Percentiles rank a stretch among this genome's conserved stretches.
These are phyloP conservation scores for Nicotiana otophora DNA, from an alignment of 257 asterid species.

Conservation along the genomic window DNA sequence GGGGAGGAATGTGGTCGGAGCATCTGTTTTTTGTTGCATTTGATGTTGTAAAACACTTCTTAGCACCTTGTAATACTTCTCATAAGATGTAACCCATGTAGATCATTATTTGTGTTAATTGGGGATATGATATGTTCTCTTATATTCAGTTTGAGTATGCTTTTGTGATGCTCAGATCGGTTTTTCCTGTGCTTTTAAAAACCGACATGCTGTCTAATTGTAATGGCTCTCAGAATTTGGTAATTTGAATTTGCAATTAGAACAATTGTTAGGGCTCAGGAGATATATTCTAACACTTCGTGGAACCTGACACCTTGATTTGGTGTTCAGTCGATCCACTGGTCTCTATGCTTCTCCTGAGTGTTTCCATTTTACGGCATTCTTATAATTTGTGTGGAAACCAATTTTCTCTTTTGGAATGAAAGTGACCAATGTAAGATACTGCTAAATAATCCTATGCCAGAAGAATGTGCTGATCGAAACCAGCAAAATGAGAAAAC, in stretches of 20 bases:
- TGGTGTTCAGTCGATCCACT: background rate
- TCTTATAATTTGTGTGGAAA: background rate
- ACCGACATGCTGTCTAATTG: background rate
- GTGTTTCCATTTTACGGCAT: background rate
- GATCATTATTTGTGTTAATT: background rate
- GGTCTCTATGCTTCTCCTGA: background rate
- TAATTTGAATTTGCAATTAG: background rate
- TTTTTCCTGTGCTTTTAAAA: background rate
- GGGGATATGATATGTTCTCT: background rate
- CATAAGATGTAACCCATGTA: background rate
- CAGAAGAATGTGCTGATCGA: background rate
- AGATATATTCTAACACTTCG: background rate
- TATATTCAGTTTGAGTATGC: background rate
- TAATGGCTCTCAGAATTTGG: background rate
- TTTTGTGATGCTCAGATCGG: background rate
- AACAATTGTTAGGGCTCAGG: background rate
- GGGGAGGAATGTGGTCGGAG: background rate
- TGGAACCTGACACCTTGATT: background rate
- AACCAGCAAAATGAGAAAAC: background rate
- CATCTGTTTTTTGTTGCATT: background rate
- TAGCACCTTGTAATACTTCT: background rate
- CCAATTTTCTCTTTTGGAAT: background rate
- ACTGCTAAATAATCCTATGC: background rate
- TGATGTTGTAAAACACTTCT: background rate
- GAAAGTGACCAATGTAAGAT: background rate